Percentiles rank a stretch among this genome's conserved stretches.
Conservation (phyloP, 345 rosid species). For the Conringia planisiliqua region DNA sequence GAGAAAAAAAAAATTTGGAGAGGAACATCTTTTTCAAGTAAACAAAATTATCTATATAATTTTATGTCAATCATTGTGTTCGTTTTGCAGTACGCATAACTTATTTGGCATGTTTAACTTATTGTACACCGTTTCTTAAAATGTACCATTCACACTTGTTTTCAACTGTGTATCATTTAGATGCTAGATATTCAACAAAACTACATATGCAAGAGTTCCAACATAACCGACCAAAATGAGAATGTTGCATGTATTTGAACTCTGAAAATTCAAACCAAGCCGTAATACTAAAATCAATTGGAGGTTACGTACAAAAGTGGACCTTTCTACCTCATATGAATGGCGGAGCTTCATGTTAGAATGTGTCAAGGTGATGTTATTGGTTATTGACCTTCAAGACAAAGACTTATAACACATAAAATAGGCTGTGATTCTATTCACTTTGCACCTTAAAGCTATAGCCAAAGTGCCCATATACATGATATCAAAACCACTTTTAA, state of each 20-base stretch:
- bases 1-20: too few species aligned
- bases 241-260: neutral
- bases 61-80: neutral
- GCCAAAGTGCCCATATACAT: too few species aligned
- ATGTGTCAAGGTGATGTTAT: constrained; percentile 26
- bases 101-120: neutral
- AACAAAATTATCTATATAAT: neutral
- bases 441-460: neutral
- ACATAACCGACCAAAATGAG: constrained; percentile 17
- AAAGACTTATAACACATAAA: neutral
- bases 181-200: constrained; percentile 22
- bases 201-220: constrained; percentile 13
- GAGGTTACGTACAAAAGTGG: constrained; percentile 27
- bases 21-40: neutral
- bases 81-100: neutral
- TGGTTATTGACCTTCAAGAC: constrained; percentile 21
- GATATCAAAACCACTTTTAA: neutral
- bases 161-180: neutral
- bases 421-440: too few species aligned
- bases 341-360: constrained; percentile 3
- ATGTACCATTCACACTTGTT: neutral
- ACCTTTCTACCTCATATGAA: neutral
- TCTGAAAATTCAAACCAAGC: constrained; percentile 21
- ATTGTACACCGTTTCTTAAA: constrained; percentile 1
- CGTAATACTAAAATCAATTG: constrained; percentile 8